Evolutionary conservation across 2,329 filamentous ascomycete species (phyloP), one percentile per base, ranked within the genome.

Genomic region (Atkinsonella hypoxylon): DNA sequence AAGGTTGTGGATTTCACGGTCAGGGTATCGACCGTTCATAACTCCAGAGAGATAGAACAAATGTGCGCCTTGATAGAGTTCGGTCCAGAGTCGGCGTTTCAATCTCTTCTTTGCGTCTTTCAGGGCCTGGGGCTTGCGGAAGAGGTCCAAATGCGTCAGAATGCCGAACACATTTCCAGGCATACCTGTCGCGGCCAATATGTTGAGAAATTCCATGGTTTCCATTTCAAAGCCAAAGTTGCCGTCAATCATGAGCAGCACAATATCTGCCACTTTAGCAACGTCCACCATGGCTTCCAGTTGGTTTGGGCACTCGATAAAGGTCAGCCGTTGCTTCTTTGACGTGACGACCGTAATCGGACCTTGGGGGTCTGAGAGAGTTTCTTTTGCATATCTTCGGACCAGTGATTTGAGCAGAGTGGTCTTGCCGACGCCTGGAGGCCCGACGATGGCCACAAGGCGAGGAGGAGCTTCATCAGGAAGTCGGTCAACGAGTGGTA

Each of bases 191-290:
- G 89, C 82, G n/a, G 87, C 85, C 47, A 98, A 74, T 17, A 96
- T 83, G 60, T 96, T 97, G 62, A 98, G 73, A 55, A 98, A 98
- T 69, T 98, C 93, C 93, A 98, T 98, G 0, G 93, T 98, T 76
- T 98, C 93, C 93, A 98, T 98, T 70, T 98, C 93, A 64, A 98
- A 98, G 13, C 93, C 94, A 62, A 87, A 98, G 70, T 97, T 97
- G 51, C 93, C 94, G 64, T 98, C 93, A 59, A 98, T 98, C 87
- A 98, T 93, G 51, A 98, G 78, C 47, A 98, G 76, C 6, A 97
- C 88, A 61, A 98, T 96, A 66, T 98, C 93, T 17, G 94, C 93
- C 42, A 98, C 87, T 70, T 98, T 98, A 53, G 93, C 88, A 51
- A 96, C 79, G 67, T 98, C 93, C 56, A 98, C 90, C 88, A 97